Evolutionary conservation across 768 basidiomycete species (phyloP).

Genomic region (Leccinum variicolor): DNA sequence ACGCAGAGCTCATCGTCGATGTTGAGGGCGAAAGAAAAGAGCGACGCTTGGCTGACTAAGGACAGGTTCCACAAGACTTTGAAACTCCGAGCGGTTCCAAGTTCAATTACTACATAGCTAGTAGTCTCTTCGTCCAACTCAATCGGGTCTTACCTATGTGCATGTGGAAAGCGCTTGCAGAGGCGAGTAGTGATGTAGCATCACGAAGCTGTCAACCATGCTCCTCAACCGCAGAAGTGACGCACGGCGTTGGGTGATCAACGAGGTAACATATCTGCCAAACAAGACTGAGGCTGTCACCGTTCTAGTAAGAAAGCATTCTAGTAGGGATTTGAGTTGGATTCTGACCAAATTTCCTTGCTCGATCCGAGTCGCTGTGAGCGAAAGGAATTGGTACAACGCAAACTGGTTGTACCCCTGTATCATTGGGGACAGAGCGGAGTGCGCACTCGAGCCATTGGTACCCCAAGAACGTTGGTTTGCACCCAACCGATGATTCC

Average conservation of each 20-base stretch:
- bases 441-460: background rate
- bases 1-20: slow-evolving; percentile 31
- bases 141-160: background rate
- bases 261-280: background rate
- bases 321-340: background rate
- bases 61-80: slow-evolving; percentile 5
- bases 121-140: background rate
- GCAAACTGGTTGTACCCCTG: background rate
- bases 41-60: slow-evolving; percentile 24
- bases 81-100: background rate
- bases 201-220: background rate
- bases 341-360: background rate
- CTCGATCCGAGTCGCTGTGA: background rate
- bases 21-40: slow-evolving; percentile 28
- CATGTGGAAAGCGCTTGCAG: background rate
- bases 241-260: background rate
- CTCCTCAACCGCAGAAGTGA: background rate
- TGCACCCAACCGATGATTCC: background rate
- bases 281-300: background rate
- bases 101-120: too few relatives aligned
- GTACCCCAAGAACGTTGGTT: background rate
- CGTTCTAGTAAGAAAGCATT: background rate
- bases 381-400: background rate
- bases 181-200: too few relatives aligned
- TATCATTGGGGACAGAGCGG: background rate